Percentiles rank a stretch among this genome's conserved stretches.
Conservation (phyloP, 2,329 filamentous ascomycete species). For the Aureobasidium sp. region DNA sequence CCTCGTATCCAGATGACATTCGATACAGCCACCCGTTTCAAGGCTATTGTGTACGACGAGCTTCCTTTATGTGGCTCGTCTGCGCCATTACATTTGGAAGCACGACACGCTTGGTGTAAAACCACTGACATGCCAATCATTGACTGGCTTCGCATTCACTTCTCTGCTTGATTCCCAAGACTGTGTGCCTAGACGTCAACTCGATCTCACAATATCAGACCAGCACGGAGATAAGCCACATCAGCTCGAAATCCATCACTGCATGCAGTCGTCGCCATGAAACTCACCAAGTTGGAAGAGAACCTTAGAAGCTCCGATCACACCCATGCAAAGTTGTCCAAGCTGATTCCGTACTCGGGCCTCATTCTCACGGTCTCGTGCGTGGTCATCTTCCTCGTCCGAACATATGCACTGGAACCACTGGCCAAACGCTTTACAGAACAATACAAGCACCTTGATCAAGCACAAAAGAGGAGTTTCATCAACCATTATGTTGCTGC, state of each 20-base stretch:
- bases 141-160: not conserved
- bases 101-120: not conserved
- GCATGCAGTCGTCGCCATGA: not conserved
- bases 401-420: constrained; percentile 33
- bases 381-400: constrained; percentile 20
- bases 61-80: not conserved
- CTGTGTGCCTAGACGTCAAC: too few relatives aligned
- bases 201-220: too few relatives aligned
- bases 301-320: not conserved
- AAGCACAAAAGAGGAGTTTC: constrained; percentile 34
- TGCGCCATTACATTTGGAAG: not conserved
- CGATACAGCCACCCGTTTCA: not conserved
- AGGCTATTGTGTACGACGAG: not conserved
- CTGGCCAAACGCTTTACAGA: constrained; percentile 21
- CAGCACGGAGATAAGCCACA: too few relatives aligned
- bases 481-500: constrained; percentile 43
- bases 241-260: not conserved
- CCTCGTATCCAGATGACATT: not conserved
- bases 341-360: constrained; percentile 19
- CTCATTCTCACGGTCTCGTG: constrained; percentile 23
- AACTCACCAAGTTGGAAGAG: not conserved
- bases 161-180: not conserved
- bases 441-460: constrained; percentile 31
- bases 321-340: not conserved
- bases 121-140: not conserved